Conservation (phyloP, 148 eudicot species). For the Dysphania ambrosioides region DNA sequence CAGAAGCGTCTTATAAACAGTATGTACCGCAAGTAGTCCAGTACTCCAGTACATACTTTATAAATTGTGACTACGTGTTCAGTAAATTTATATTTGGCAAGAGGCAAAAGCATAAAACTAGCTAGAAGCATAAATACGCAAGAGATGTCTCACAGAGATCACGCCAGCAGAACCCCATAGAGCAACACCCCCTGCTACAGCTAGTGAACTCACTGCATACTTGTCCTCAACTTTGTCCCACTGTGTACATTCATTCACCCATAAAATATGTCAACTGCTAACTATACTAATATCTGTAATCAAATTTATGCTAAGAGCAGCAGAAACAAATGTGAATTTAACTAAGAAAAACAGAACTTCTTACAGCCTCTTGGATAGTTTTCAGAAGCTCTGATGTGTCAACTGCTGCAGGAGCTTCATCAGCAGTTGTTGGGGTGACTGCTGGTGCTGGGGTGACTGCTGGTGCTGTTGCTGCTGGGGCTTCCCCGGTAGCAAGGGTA, state of each 20-base stretch:
- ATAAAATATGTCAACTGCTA: not conserved
- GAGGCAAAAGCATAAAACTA: no score
- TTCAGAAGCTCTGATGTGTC: slow-evolving; percentile 66
- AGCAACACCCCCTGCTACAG: slow-evolving; percentile 56
- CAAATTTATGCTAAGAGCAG: no score
- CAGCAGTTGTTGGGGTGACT: not conserved
- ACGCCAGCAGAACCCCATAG: slow-evolving; percentile 61
- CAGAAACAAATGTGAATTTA: no score
- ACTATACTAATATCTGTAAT: no score
- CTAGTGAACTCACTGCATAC: slow-evolving; percentile 84
- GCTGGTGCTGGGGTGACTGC: no score
- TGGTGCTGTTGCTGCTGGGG: slow-evolving; percentile 31
- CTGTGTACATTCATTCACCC: slow-evolving; percentile 30
- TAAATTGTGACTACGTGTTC: no score
- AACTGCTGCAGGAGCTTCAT: slow-evolving; percentile 26
- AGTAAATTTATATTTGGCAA: no score
- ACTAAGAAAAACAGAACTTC: no score
- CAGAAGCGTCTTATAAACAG: no score
- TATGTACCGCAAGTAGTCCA: no score
- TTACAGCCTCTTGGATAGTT: slow-evolving; percentile 65
- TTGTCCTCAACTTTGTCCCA: slow-evolving; percentile 99
- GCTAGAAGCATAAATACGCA: no score
- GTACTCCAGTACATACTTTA: no score
- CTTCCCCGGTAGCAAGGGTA: slow-evolving; percentile 83
- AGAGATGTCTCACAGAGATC: slow-evolving; percentile 52